Conservation (phyloP, 1,284 basidiomycete species). For the Ustilago vetiveriae region DNA sequence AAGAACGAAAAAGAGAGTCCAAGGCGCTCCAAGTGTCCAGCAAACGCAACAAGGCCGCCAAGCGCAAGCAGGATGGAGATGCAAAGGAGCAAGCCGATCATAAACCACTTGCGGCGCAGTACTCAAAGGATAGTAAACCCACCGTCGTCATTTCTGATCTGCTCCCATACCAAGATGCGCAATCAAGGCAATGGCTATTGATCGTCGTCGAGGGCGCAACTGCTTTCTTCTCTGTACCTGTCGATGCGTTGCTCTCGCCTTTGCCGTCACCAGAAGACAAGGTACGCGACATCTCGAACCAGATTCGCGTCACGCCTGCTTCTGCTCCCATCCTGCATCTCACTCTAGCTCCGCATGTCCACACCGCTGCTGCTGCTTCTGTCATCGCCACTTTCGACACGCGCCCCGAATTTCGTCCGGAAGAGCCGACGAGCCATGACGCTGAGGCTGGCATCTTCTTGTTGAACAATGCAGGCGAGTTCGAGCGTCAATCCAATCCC, state of each 20-base stretch:
- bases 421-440: constrained; percentile 2
- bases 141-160: constrained; percentile 51
- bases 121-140: constrained; percentile 35
- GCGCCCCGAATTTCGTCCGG: constrained; percentile 29
- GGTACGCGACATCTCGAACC: constrained; percentile 30
- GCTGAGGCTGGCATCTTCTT: constrained; percentile 25
- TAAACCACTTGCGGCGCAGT: constrained; percentile 24
- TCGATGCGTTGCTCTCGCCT: constrained; percentile 26
- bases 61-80: constrained; percentile 28
- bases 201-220: constrained; percentile 56
- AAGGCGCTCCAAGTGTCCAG: constrained; percentile 23
- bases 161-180: constrained; percentile 27
- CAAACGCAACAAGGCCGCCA: constrained; percentile 42
- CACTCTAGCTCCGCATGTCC: constrained; percentile 4
- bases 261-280: constrained; percentile 10
- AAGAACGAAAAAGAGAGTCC: constrained; percentile 43
- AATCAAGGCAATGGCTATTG: constrained; percentile 36
- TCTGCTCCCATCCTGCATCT: constrained; percentile 47
- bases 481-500: constrained; percentile 16
- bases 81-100: constrained; percentile 7
- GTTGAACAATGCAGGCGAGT: constrained; percentile 10
- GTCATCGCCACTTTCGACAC: constrained; percentile 40
- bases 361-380: not conserved
- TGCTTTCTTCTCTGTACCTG: constrained; percentile 50
- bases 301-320: constrained; percentile 26